Conservation (phyloP, 345 rosid genomes). For the Linum tenue region DNA sequence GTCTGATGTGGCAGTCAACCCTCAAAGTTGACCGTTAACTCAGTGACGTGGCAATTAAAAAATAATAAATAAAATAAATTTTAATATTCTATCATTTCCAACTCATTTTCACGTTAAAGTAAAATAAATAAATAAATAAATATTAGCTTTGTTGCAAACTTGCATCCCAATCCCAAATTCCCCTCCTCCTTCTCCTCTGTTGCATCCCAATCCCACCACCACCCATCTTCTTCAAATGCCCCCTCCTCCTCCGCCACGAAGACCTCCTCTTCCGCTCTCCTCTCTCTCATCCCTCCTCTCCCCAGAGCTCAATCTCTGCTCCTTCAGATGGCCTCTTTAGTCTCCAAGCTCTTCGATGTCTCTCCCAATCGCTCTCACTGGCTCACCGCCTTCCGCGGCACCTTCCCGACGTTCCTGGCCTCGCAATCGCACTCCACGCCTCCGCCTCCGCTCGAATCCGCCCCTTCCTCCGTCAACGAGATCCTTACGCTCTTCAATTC, state of each 20-base stretch:
- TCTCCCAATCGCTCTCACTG: slow-evolving; percentile 69
- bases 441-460: slow-evolving; percentile 41
- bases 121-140: no score
- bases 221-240: slow-evolving; percentile 19
- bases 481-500: slow-evolving; percentile 50
- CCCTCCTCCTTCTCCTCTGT: slow-evolving; percentile 30
- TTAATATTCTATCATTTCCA: no score
- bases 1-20: no score
- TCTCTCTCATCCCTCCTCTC: slow-evolving; percentile 82
- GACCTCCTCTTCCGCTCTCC: slow-evolving; percentile 55
- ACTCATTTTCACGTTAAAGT: no score
- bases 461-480: slow-evolving; percentile 62
- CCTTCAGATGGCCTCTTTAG: slow-evolving; percentile 64
- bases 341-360: slow-evolving; percentile 66
- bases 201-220: slow-evolving; percentile 25
- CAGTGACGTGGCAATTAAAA: no score
- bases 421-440: slow-evolving; percentile 40
- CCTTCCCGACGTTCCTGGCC: slow-evolving; percentile 62
- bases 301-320: slow-evolving; percentile 79
- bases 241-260: slow-evolving; percentile 19
- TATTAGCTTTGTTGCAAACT: no score
- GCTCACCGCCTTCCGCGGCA: slow-evolving; percentile 73
- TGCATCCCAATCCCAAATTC: no score
- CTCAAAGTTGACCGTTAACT: no score
- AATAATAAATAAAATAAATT: no score